Evolutionary conservation across 2,329 filamentous ascomycete species (phyloP).

Genomic region (Tolypocladium guangdongense): DNA sequence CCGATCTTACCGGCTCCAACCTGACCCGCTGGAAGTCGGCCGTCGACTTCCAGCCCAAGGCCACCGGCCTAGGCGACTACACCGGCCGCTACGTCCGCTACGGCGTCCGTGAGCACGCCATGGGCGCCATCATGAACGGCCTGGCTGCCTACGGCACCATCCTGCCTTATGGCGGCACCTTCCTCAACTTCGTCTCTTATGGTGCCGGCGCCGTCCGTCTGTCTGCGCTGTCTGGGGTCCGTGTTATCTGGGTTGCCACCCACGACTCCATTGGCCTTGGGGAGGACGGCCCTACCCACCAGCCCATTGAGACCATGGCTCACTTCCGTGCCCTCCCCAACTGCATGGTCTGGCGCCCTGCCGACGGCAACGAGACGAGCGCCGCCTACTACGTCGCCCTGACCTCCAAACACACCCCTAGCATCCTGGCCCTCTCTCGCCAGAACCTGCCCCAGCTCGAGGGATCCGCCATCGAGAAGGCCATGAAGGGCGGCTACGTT

Average conservation of each 20-base stretch:
- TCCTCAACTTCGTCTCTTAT: slow-evolving; percentile 99
- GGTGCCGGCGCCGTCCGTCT: slow-evolving; percentile 91
- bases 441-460: slow-evolving; percentile 98
- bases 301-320: slow-evolving; percentile 95
- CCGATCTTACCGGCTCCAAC: slow-evolving; percentile 97
- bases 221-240: slow-evolving; percentile 81
- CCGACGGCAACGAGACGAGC: slow-evolving; percentile 96
- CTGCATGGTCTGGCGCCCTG: slow-evolving; percentile 98
- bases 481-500: slow-evolving; percentile 91
- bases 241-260: slow-evolving; percentile 89
- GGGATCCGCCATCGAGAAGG: slow-evolving; percentile 80
- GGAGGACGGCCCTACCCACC: slow-evolving; percentile 96
- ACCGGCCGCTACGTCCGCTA: slow-evolving; percentile 85
- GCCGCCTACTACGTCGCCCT: slow-evolving; percentile 95
- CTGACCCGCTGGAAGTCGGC: slow-evolving; percentile 97
- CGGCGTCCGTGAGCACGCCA: slow-evolving; percentile 84
- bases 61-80: slow-evolving; percentile 78
- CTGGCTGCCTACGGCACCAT: slow-evolving; percentile 90
- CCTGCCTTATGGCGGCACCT: slow-evolving; percentile 89
- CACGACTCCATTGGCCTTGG: slow-evolving; percentile 99
- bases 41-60: slow-evolving; percentile 91
- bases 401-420: slow-evolving; percentile 80
- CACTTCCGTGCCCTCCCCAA: slow-evolving; percentile 99
- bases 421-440: slow-evolving; percentile 87
- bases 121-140: slow-evolving; percentile 92